Evolutionary conservation across 345 rosid species (phyloP).

Genomic region (Heritiera fomes): DNA sequence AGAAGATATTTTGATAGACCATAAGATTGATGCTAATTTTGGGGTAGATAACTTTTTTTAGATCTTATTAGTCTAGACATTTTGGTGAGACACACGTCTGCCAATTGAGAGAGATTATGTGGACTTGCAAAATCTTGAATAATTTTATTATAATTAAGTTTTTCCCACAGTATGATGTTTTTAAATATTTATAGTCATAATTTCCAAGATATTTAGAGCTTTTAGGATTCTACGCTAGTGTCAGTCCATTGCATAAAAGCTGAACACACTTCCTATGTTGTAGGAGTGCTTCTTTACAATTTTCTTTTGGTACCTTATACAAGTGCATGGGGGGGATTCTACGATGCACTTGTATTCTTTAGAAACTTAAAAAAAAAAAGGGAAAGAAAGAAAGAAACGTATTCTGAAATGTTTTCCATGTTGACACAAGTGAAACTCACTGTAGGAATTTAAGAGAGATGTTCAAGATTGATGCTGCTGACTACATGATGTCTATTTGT

Average conservation of each 20-base stretch:
- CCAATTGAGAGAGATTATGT: not conserved
- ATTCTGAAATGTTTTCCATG: not conserved
- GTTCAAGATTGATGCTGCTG: conserved; percentile 99
- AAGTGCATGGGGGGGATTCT: not conserved
- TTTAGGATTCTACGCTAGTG: not conserved
- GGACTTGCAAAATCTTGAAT: not conserved
- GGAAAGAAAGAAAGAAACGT: no score
- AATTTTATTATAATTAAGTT: not conserved
- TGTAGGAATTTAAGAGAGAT: conserved; percentile 91
- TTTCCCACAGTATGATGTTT: not conserved
- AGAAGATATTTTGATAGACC: not conserved
- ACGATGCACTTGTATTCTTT: not conserved
- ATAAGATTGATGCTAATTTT: conserved; percentile 5
- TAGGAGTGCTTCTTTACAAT: not conserved
- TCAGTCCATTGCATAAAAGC: not conserved
- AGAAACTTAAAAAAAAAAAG: not conserved
- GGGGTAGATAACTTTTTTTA: not conserved
- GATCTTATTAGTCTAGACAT: not conserved
- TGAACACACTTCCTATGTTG: not conserved
- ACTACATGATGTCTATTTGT: conserved; percentile 98
- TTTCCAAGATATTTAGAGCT: conserved; percentile 1
- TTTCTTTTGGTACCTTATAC: not conserved
- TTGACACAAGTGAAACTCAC: conserved; percentile 23
- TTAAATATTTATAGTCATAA: not conserved
- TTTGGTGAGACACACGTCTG: not conserved